Base-by-base conservation (phyloP, 2,329 filamentous ascomycete species). In the Monosporascus cannonballus region DNA sequence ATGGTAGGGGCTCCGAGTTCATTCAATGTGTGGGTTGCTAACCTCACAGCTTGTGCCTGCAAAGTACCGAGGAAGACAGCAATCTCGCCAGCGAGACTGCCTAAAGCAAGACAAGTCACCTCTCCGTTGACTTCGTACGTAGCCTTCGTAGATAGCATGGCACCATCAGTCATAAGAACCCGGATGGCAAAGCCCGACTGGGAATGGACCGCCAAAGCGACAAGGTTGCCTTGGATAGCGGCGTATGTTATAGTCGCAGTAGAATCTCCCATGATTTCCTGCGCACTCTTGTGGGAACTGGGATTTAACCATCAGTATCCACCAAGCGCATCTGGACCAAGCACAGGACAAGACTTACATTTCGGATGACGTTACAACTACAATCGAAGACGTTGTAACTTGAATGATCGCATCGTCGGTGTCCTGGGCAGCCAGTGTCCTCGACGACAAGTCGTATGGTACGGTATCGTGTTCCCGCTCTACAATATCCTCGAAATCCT, bases 361-460 rank as follows among this genome's bases (percentile, higher is more conserved):
- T 53, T 68, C 64, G 5, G 59, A 58, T 3, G 64, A 56, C 3
- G 63, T 67, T 17, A 73, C 57, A 44, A 80, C 59, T 7, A 73
- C 74, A 3, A 79, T 65, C 18, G 61, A 70, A 30, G 64, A 67
- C 50, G 80, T 76, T 1, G 83, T 85, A 4, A 85, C 70, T 59
- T 86, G 83, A 2, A 83, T 65, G 5, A 78, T 69, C 1, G 63
- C 64, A 1, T 69, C 67, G 3, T 68, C 63, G 5, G 66, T 59
- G 11, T 69, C 60, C 34, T 71, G 68, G 3, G 66, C 63, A 14
- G 73, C 72, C 25, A 86, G 67, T 0, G 83, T 86, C 45, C 76
- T 71, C 4, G 74, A 77, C 2, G 67, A 67, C 17, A 79, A 64
- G 59, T 86, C 81, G 53, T 84, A 81, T 8, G 68, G 67, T 0